Conservation (phyloP, 2,329 filamentous ascomycete species). For the Ploettnerulaceae sp. region DNA sequence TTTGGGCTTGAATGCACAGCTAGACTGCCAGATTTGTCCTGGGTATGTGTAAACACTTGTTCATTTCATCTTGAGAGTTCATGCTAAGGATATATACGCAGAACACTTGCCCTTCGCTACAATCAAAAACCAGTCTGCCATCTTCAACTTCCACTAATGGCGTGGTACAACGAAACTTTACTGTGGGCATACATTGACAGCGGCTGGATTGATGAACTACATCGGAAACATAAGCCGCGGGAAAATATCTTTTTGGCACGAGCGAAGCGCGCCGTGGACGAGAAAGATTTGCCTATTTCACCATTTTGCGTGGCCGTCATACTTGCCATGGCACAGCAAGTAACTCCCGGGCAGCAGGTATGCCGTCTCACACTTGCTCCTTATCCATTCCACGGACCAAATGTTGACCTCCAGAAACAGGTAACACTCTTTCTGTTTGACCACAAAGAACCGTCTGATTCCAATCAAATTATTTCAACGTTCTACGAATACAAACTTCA, state of each 20-base stretch:
- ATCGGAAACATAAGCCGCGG: neutral
- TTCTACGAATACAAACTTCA: neutral
- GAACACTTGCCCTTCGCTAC: constrained; percentile 2
- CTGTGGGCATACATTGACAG: constrained; percentile 2
- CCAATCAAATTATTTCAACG: neutral
- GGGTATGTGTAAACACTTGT: neutral
- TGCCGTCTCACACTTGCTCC: neutral
- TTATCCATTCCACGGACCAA: neutral
- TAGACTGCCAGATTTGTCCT: neutral
- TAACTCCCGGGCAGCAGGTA: constrained; percentile 1
- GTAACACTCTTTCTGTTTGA: neutral
- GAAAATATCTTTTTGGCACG: neutral
- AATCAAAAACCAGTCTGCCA: constrained; percentile 4
- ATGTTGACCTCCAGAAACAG: neutral
- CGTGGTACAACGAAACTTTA: neutral
- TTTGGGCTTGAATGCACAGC: constrained; percentile 1
- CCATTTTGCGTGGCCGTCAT: constrained; percentile 1
- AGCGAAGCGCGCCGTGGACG: constrained; percentile 2
- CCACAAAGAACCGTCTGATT: neutral
- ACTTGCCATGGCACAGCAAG: constrained; percentile 2
- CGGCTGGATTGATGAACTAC: constrained; percentile 2
- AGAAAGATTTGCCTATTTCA: constrained; percentile 5
- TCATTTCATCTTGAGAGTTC: constrained; percentile 1
- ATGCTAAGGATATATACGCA: constrained; percentile 1
- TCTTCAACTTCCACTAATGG: constrained; percentile 1